These are phyloP conservation scores for Wickerhamiella qilinensis DNA, from an alignment of 805 yeast genomes.

Conservation along the genomic window DNA sequence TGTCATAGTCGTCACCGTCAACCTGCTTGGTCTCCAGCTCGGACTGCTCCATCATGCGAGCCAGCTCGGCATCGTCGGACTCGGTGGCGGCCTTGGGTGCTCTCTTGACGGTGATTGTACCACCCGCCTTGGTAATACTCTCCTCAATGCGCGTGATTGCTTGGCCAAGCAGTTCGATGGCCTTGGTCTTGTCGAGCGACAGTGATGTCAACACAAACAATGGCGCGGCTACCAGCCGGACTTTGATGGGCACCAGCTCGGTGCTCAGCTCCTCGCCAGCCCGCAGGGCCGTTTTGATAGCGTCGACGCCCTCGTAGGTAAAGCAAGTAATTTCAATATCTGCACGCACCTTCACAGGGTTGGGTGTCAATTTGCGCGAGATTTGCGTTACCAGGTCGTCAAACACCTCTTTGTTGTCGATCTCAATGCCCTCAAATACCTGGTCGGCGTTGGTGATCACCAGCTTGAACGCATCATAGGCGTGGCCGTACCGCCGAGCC, in stretches of 20 bases:
- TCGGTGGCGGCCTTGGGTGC: slow-evolving; percentile 98
- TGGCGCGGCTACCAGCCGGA: slow-evolving; percentile 94
- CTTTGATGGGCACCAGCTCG: slow-evolving; percentile 77
- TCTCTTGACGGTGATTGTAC: slow-evolving; percentile 85
- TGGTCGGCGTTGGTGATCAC: slow-evolving; percentile 78
- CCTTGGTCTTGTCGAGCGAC: slow-evolving; percentile 80
- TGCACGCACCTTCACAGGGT: slow-evolving; percentile 95
- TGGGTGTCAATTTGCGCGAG: slow-evolving; percentile 89
- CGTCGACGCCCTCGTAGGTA: slow-evolving; percentile 94
- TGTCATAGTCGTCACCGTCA: slow-evolving; percentile 56
- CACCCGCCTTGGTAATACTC: slow-evolving; percentile 58
- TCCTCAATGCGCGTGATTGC: slow-evolving; percentile 67
- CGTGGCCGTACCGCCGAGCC: slow-evolving; percentile 89
- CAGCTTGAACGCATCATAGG: slow-evolving; percentile 91
- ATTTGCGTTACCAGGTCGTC: slow-evolving; percentile 79
- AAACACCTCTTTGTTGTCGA: slow-evolving; percentile 55
- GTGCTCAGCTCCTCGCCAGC: slow-evolving; percentile 77
- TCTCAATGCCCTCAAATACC: slow-evolving; percentile 62
- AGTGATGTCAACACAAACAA: slow-evolving; percentile 85
- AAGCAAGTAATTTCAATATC: slow-evolving; percentile 96
- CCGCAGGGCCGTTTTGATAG: slow-evolving; percentile 74
- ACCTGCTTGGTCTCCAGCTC: slow-evolving; percentile 79
- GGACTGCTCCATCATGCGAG: slow-evolving; percentile 84
- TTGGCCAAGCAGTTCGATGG: slow-evolving; percentile 58
- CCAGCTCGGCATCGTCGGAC: slow-evolving; percentile 94